phyloP scores from a whole-genome alignment of 23 red algal genomes.

The Gracilariopsis chorda region DNA sequence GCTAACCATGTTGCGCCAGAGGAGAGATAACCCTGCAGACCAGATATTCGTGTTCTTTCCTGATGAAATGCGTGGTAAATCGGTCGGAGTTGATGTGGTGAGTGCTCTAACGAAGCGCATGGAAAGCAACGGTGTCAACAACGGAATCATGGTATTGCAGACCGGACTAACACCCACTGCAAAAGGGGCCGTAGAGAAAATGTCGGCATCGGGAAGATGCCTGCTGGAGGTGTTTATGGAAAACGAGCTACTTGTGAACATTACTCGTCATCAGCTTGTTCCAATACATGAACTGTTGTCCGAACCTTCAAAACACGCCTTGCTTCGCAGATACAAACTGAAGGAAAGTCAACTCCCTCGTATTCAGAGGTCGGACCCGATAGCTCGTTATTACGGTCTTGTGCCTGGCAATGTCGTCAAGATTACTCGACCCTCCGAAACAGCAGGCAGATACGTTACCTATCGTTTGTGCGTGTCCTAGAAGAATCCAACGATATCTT shows the following conservation, averaged over 20 bases:
- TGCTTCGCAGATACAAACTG: constrained; percentile 93
- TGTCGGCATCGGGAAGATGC: constrained; percentile 41
- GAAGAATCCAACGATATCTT: too few species aligned
- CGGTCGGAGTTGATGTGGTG: constrained; percentile 73
- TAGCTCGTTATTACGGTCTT: constrained; percentile 93
- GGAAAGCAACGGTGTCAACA: constrained; percentile 79
- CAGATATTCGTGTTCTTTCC: constrained; percentile 98
- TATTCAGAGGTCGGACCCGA: constrained; percentile 85
- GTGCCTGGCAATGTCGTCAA: constrained; percentile 86
- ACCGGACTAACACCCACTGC: constrained; percentile 85
- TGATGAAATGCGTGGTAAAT: constrained; percentile 57
- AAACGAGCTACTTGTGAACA: constrained; percentile 95
- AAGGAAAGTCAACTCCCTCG: constrained; percentile 96
- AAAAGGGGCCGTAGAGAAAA: constrained; percentile 72
- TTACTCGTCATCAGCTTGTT: constrained; percentile 94
- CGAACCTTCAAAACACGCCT: constrained; percentile 75
- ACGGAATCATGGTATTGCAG: constrained; percentile 83
- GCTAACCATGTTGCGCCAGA: constrained; percentile 79
- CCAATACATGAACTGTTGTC: constrained; percentile 90
- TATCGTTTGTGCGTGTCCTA: constrained; percentile 91
- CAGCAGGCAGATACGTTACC: constrained; percentile 95
- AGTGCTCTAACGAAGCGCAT: constrained; percentile 68
- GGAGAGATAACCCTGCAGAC: constrained; percentile 59
- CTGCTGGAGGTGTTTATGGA: constrained; percentile 88
- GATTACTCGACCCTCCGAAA: constrained; percentile 92